phyloP scores from a whole-genome alignment of 495 filamentous ascomycete genomes.

The Bacidia gigantensis region DNA sequence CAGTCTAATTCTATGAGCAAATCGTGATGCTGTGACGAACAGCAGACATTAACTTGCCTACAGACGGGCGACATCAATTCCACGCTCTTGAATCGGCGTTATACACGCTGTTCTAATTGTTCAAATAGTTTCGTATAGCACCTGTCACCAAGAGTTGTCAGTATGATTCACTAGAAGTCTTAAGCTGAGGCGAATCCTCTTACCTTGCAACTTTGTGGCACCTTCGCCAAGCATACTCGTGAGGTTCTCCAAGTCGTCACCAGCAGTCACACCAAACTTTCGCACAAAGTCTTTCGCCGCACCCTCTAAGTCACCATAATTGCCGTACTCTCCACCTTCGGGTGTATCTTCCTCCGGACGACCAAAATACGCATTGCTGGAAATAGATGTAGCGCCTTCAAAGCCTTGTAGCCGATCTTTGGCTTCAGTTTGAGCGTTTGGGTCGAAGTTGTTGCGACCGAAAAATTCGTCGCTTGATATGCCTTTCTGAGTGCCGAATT shows the following conservation, averaged over 20 bases:
- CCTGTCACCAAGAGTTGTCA: slow-evolving; percentile 19
- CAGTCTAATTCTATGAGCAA: neutral
- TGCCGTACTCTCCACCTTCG: slow-evolving; percentile 41
- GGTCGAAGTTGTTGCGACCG: slow-evolving; percentile 74
- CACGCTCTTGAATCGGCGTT: neutral
- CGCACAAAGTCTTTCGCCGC: slow-evolving; percentile 90
- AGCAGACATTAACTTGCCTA: no score
- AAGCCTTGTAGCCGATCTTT: slow-evolving; percentile 78
- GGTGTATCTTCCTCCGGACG: slow-evolving; percentile 59
- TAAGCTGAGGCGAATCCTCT: slow-evolving; percentile 8
- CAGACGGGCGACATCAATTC: no score
- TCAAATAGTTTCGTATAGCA: slow-evolving; percentile 75
- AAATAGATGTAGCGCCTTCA: slow-evolving; percentile 83
- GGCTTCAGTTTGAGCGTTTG: slow-evolving; percentile 67
- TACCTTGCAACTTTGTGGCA: slow-evolving; percentile 65
- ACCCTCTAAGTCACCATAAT: slow-evolving; percentile 76
- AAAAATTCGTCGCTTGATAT: slow-evolving; percentile 99
- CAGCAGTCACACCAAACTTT: slow-evolving; percentile 86
- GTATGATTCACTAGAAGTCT: neutral
- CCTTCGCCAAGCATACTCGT: slow-evolving; percentile 71
- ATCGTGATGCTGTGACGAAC: no score
- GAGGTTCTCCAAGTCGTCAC: slow-evolving; percentile 87
- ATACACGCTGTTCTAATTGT: slow-evolving; percentile 31
- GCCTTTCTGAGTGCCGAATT: slow-evolving; percentile 85
- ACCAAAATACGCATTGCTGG: slow-evolving; percentile 92